Evolutionary conservation across 176 grass and related monocot genomes (phyloP).

Genomic region (Raddia distichophylla): DNA sequence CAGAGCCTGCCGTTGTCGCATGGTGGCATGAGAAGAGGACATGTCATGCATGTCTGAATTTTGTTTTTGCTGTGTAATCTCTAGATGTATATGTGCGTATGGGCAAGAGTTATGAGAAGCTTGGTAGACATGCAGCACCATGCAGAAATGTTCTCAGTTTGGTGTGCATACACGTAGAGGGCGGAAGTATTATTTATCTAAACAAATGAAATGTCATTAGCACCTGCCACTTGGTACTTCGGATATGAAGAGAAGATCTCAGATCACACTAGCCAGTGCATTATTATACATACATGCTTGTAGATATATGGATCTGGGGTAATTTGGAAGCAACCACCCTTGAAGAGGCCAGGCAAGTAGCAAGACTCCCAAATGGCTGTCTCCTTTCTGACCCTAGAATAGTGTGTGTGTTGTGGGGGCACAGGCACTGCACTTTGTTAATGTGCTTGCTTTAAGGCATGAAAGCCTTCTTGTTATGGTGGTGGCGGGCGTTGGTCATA

Average conservation of each 20-base stretch:
- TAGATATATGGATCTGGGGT: background rate
- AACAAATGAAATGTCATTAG: background rate
- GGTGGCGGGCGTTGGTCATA: background rate
- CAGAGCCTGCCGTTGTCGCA: background rate
- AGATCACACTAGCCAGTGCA: constrained; percentile 22
- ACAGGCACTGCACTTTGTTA: background rate
- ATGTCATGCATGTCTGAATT: background rate
- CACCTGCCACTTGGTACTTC: background rate
- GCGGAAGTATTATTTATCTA: no score
- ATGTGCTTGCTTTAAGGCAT: constrained; percentile 18
- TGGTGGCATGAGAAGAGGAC: background rate
- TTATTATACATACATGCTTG: background rate
- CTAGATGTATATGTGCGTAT: background rate
- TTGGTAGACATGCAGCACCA: background rate
- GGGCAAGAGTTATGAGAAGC: background rate
- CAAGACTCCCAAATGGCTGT: constrained; percentile 21
- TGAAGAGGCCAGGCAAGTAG: constrained; percentile 10
- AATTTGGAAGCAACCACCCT: constrained; percentile 16
- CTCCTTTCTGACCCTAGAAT: background rate
- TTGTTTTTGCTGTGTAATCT: background rate
- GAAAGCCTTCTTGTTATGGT: background rate
- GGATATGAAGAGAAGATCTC: background rate
- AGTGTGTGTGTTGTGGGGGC: background rate
- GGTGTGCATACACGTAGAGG: no score
- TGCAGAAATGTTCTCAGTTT: no score